Evolutionary conservation across 345 rosid species (phyloP).

Genomic region (Balakata baccata): DNA sequence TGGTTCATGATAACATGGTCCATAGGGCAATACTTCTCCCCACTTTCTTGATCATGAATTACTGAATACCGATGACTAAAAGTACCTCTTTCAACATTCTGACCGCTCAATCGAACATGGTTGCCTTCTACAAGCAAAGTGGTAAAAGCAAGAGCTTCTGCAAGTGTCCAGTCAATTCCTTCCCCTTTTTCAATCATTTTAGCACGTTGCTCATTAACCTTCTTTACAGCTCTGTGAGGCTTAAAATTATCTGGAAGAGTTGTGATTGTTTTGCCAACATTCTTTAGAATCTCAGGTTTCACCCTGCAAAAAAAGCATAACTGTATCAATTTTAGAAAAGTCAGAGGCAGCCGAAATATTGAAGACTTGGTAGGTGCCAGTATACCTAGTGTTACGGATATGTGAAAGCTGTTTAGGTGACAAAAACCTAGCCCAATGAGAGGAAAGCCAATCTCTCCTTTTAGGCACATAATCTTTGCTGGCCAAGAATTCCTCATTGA

Average conservation of each 20-base stretch:
- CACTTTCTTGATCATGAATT: slow-evolving; percentile 73
- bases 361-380: slow-evolving; percentile 8
- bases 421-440: slow-evolving; percentile 77
- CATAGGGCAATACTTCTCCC: slow-evolving; percentile 71
- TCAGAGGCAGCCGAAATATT: not conserved
- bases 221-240: slow-evolving; percentile 75
- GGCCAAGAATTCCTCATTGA: slow-evolving; percentile 64
- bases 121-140: slow-evolving; percentile 80
- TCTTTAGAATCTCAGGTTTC: slow-evolving; percentile 78
- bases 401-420: slow-evolving; percentile 83
- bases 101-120: slow-evolving; percentile 86
- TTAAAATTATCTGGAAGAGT: slow-evolving; percentile 63
- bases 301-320: slow-evolving; percentile 45
- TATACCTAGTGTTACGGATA: slow-evolving; percentile 70
- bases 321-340: slow-evolving; percentile 7
- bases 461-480: slow-evolving; percentile 71
- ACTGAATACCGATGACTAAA: slow-evolving; percentile 77
- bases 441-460: slow-evolving; percentile 77
- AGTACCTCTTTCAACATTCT: slow-evolving; percentile 89
- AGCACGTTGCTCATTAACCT: slow-evolving; percentile 68
- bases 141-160: slow-evolving; percentile 77
- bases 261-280: slow-evolving; percentile 72
- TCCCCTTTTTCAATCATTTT: slow-evolving; percentile 77
- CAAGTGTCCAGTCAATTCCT: slow-evolving; percentile 88
- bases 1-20: slow-evolving; percentile 72